Conservation (phyloP, 2,329 filamentous ascomycete species). For the Orbilia javanica region DNA sequence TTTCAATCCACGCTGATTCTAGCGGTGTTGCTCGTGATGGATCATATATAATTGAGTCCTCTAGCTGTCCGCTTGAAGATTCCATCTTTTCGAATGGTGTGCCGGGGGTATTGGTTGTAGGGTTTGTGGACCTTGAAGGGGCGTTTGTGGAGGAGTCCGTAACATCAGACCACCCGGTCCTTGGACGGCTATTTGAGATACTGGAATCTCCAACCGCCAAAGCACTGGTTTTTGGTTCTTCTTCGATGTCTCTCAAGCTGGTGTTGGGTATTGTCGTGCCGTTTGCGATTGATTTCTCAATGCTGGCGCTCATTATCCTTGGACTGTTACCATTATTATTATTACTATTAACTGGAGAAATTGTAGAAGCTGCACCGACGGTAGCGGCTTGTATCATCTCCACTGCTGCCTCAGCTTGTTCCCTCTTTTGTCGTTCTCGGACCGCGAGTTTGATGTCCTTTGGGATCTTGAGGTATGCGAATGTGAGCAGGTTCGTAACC, state of each 20-base stretch:
- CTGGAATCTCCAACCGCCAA: constrained; percentile 40
- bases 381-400: constrained; percentile 43
- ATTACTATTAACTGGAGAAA: constrained; percentile 43
- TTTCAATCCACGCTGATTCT: constrained; percentile 78
- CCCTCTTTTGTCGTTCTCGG: constrained; percentile 61
- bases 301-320: constrained; percentile 40
- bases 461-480: constrained; percentile 85
- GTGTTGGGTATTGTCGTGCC: constrained; percentile 51
- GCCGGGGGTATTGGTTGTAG: constrained; percentile 58
- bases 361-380: constrained; percentile 62
- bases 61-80: constrained; percentile 67
- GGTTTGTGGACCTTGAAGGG: constrained; percentile 39
- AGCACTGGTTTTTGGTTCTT: constrained; percentile 12
- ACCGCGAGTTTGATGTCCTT: constrained; percentile 83
- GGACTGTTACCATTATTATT: constrained; percentile 59
- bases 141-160: constrained; percentile 59
- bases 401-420: constrained; percentile 61
- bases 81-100: constrained; percentile 66
- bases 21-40: constrained; percentile 82
- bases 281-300: constrained; percentile 58
- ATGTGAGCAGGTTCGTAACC: constrained; percentile 93
- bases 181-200: constrained; percentile 60
- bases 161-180: constrained; percentile 56
- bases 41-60: constrained; percentile 76
- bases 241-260: constrained; percentile 19